These are phyloP conservation scores for Lophium mytilinum DNA, from an alignment of 495 filamentous ascomycete genomes.

Conservation along the genomic window DNA sequence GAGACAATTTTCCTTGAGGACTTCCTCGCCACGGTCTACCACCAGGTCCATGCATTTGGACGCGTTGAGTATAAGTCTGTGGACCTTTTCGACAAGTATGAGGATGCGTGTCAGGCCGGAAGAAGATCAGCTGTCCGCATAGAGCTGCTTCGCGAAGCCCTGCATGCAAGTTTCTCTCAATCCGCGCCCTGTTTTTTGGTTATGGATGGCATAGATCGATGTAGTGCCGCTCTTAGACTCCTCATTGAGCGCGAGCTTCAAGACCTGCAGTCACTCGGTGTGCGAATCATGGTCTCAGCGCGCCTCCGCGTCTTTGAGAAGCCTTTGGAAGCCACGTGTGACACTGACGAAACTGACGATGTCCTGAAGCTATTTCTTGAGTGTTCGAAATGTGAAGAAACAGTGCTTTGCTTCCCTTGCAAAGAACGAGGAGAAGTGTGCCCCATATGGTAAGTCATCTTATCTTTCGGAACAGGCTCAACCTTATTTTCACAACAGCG, in stretches of 20 bases:
- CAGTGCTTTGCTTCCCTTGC: conserved; percentile 5
- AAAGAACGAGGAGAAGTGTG: conserved; percentile 1
- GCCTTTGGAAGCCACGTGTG: neutral
- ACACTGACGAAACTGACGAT: conserved; percentile 1
- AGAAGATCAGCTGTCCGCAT: neutral
- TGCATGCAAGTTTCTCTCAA: neutral
- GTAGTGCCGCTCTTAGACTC: neutral
- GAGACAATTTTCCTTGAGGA: neutral
- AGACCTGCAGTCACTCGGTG: neutral
- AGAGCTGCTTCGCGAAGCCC: neutral
- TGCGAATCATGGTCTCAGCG: conserved; percentile 5
- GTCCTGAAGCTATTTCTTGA: conserved; percentile 1
- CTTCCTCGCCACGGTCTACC: conserved; percentile 1
- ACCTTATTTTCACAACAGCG: neutral
- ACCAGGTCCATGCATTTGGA: neutral
- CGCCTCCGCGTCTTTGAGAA: conserved; percentile 1
- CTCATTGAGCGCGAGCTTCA: conserved; percentile 1
- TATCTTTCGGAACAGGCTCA: neutral
- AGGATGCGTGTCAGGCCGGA: neutral
- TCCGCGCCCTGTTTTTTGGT: neutral
- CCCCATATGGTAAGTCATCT: neutral
- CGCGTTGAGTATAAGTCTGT: neutral
- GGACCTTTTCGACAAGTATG: neutral
- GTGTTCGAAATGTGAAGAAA: conserved; percentile 1
- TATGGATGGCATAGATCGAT: conserved; percentile 8